Evolutionary conservation across 2,329 filamentous ascomycete species (phyloP).

Genomic region (Trichoderma oligosporum): DNA sequence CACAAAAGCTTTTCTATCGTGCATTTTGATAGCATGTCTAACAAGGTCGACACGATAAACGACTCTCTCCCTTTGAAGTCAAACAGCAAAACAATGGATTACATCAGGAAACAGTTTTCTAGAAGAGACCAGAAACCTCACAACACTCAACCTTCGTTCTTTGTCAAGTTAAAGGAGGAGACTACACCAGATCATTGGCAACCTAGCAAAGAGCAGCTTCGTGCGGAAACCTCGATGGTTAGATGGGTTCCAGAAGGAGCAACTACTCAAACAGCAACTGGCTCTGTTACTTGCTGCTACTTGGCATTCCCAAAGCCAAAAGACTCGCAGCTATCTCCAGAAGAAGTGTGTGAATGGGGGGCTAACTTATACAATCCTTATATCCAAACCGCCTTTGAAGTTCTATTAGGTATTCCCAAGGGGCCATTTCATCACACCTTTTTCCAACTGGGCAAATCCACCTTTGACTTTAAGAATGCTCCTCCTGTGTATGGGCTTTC

Average conservation of each 20-base stretch:
- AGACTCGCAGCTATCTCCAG: neutral
- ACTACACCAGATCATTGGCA: constrained; percentile 21
- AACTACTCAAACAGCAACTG: neutral
- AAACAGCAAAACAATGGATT: neutral
- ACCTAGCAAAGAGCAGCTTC: constrained; percentile 23
- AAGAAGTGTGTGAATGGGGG: constrained; percentile 20
- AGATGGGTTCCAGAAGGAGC: neutral
- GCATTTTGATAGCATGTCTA: constrained; percentile 15
- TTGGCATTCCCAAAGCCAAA: neutral
- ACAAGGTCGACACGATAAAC: neutral
- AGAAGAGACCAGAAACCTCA: too few species aligned
- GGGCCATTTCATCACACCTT: constrained; percentile 18
- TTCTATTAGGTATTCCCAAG: constrained; percentile 24
- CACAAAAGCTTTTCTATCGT: constrained; percentile 11
- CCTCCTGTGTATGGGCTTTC: neutral
- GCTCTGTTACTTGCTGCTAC: constrained; percentile 1
- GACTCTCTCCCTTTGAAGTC: constrained; percentile 3
- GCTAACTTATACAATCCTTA: constrained; percentile 29
- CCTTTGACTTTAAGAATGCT: neutral
- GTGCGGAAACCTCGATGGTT: constrained; percentile 20
- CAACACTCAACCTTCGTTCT: constrained; percentile 27
- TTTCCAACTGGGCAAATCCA: constrained; percentile 16
- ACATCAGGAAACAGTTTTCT: neutral
- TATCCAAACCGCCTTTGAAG: constrained; percentile 27
- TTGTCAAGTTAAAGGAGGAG: constrained; percentile 22